Evolutionary conservation across 805 yeast genomes (phyloP), one percentile per base, ranked within the genome.

Genomic region (Candida palmyrensis): DNA sequence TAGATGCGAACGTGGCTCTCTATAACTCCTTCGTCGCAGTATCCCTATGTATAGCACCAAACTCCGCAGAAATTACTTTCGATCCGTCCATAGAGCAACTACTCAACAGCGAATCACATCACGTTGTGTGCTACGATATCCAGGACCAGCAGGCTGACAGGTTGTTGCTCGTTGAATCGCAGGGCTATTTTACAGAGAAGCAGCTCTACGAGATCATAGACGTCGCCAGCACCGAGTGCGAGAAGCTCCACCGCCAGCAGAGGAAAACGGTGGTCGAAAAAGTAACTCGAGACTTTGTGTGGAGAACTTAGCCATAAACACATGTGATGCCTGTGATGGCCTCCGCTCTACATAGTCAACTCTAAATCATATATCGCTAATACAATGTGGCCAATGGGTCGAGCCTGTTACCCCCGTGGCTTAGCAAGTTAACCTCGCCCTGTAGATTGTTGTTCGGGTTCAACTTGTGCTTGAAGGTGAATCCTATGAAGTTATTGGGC

Each of bases 401-500:
- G 39, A 62, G 52, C 32, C 62, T 47, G 36, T 51, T 55, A n/a
- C 35, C 33, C 8, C 50, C 51, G 18, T 49, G 48, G 21, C 53
- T 54, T 43, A 62, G 50, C 27, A 62, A 50, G 38, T 62, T 62
- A 35, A 62, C 49, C 42, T 62, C 68, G 5, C 65, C 63, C 26
- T 47, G 55, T 39, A 64, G 64, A 40, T 71, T 71, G 33, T 69
- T 67, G 46, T 69, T 72, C 23, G 80, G 79, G 42, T 74, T 73
- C 36, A 63, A 61, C 49, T 79, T 83, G 57, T 94, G 98, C 59
- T 86, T 84, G 65, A 87, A 92, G 1, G 99, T 92, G 59, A 92
- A 92, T 0, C 99, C 99, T 38, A 90, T 86, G 55, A 92, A 84
- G 48, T 82, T 81, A 36, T 49, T 55, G 37, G 52, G 48, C 29